Evolutionary conservation across 1,139 yeast species (phyloP).

Genomic region (Kazachstania sp.): DNA sequence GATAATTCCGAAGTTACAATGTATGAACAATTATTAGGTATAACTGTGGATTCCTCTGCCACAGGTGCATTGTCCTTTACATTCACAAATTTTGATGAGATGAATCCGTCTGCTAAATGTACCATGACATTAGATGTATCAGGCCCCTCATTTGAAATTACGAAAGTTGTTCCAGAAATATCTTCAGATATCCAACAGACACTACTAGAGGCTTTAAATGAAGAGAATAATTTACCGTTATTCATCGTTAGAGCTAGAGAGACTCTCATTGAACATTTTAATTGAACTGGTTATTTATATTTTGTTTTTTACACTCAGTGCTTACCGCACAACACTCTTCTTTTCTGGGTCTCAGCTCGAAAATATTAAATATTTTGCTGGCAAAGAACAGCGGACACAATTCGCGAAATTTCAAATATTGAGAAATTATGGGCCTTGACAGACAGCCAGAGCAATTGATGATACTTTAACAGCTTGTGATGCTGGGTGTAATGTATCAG

Average conservation of each 20-base stretch:
- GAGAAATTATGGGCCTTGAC: too few species aligned
- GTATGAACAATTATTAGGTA: slow-evolving; percentile 24
- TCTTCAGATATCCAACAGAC: not conserved
- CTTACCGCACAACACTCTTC: too few species aligned
- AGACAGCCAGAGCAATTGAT: too few species aligned
- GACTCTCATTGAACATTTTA: not conserved
- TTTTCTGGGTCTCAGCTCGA: too few species aligned
- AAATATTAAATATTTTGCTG: too few species aligned
- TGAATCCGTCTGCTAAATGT: slow-evolving; percentile 8
- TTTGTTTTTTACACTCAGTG: not conserved
- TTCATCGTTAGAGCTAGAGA: slow-evolving; percentile 6
- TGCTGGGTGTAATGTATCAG: too few species aligned
- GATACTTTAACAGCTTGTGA: too few species aligned
- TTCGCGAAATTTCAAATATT: too few species aligned
- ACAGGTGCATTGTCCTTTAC: slow-evolving; percentile 19
- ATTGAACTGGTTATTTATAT: not conserved
- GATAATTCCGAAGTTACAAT: slow-evolving; percentile 23
- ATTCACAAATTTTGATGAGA: slow-evolving; percentile 16
- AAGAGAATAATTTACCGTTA: slow-evolving; percentile 1
- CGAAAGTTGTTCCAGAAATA: slow-evolving; percentile 14
- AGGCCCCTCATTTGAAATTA: slow-evolving; percentile 14
- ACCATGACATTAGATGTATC: slow-evolving; percentile 19
- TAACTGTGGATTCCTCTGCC: slow-evolving; percentile 19
- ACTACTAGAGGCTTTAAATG: slow-evolving; percentile 3
- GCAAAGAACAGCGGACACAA: too few species aligned